Conservation (phyloP, 2,329 filamentous ascomycete species). For the Aspergillus pseudoviridinutans region DNA sequence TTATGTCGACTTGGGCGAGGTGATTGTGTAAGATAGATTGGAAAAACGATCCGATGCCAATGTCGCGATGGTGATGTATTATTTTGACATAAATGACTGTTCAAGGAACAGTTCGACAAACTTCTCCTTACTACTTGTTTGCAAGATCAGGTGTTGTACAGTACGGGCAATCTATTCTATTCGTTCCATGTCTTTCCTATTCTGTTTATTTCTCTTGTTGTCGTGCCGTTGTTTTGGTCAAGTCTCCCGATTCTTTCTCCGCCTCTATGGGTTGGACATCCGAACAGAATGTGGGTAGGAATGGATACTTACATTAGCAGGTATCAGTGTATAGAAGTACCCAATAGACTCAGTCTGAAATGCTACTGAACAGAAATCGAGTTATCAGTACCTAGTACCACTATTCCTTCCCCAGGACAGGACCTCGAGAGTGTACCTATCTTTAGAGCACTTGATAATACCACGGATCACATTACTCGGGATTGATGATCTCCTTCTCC, state of each 20-base stretch:
- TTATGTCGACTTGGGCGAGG: conserved; percentile 67
- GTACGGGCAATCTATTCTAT: conserved; percentile 36
- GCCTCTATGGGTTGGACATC: not conserved
- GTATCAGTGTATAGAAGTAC: not conserved
- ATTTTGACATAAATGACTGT: conserved; percentile 10
- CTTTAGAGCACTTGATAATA: not conserved
- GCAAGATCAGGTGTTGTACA: conserved; percentile 36
- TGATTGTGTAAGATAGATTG: conserved; percentile 48
- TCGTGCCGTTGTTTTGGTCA: conserved; percentile 10
- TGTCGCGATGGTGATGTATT: conserved; percentile 13
- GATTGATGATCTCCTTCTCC: conserved; percentile 26
- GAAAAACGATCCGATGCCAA: not conserved
- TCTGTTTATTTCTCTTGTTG: conserved; percentile 15
- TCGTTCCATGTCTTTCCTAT: conserved; percentile 29
- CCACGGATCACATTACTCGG: conserved; percentile 5
- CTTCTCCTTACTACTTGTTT: conserved; percentile 22
- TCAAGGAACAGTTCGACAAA: conserved; percentile 7
- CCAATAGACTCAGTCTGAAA: not conserved
- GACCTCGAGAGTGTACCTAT: not conserved
- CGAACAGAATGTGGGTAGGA: not conserved
- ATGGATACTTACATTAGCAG: conserved; percentile 7
- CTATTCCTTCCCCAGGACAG: not conserved
- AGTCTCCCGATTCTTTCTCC: conserved; percentile 11
- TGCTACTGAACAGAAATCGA: not conserved
- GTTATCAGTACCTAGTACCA: not conserved